These are phyloP conservation scores for Eucalyptus microcorys DNA, from an alignment of 345 rosid species.

Conservation along the genomic window DNA sequence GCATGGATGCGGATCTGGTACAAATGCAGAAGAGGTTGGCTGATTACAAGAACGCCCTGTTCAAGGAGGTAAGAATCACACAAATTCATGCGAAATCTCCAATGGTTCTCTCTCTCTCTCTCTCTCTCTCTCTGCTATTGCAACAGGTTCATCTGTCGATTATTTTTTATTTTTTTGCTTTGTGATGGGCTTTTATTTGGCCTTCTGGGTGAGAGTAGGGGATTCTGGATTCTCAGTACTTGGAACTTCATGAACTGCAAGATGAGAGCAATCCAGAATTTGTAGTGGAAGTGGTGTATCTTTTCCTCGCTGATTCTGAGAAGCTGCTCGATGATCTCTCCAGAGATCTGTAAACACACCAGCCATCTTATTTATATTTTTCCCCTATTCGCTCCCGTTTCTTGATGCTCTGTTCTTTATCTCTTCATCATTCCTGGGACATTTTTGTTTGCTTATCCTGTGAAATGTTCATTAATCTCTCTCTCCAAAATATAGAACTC, in stretches of 20 bases:
- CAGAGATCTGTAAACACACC: conserved; percentile 32
- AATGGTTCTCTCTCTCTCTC: neutral
- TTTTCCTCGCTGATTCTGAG: conserved; percentile 86
- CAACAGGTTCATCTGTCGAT: neutral
- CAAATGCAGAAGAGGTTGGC: conserved; percentile 72
- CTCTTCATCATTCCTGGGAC: neutral
- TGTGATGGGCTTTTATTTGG: neutral
- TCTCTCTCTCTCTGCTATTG: neutral
- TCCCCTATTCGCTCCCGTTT: neutral
- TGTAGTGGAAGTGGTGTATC: conserved; percentile 77
- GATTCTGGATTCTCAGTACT: conserved; percentile 67
- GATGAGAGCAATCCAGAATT: conserved; percentile 96
- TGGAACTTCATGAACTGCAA: conserved; percentile 79
- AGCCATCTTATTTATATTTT: neutral
- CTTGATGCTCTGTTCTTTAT: neutral
- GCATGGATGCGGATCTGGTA: conserved; percentile 41
- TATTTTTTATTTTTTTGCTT: neutral
- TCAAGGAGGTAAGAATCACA: conserved; percentile 36
- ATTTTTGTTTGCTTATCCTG: neutral
- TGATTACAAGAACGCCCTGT: conserved; percentile 65
- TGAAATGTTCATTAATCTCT: neutral
- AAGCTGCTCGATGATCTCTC: conserved; percentile 81
- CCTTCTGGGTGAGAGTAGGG: neutral
- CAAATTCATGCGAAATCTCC: neutral
- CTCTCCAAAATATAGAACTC: conserved; percentile 26